These are phyloP conservation scores for Austroboletus eburneus DNA, from an alignment of 768 basidiomycete genomes.

Conservation along the genomic window DNA sequence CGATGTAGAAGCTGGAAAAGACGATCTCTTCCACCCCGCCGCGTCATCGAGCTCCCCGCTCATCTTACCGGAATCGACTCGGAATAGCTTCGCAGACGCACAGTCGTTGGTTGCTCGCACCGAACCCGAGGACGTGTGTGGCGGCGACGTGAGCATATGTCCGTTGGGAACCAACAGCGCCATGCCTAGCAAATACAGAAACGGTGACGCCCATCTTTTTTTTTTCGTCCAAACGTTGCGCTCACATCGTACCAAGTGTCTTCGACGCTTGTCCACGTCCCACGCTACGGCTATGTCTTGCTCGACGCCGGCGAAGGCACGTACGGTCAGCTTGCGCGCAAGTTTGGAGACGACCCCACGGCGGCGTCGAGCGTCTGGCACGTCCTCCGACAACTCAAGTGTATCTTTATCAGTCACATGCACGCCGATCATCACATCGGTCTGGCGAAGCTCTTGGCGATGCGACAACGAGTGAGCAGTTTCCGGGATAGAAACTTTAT, in stretches of 20 bases:
- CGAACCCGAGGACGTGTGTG: constrained; percentile 28
- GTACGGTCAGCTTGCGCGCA: constrained; percentile 80
- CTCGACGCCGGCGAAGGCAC: constrained; percentile 92
- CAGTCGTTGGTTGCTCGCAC: constrained; percentile 7
- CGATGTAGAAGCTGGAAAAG: constrained; percentile 26
- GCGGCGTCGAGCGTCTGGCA: constrained; percentile 44
- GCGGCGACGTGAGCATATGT: constrained; percentile 64
- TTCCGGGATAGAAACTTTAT: neutral
- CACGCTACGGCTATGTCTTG: constrained; percentile 67
- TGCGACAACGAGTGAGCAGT: constrained; percentile 56
- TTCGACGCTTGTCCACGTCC: constrained; percentile 72
- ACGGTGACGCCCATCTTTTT: constrained; percentile 48
- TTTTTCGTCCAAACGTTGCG: neutral
- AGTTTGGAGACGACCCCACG: constrained; percentile 54
- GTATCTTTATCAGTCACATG: constrained; percentile 85
- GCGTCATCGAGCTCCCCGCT: constrained; percentile 13
- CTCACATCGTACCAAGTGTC: constrained; percentile 47
- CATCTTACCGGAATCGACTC: constrained; percentile 28
- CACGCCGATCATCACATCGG: constrained; percentile 95
- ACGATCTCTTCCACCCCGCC: constrained; percentile 31
- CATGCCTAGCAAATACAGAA: constrained; percentile 80
- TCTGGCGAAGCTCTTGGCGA: constrained; percentile 64
- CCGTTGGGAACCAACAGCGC: constrained; percentile 90
- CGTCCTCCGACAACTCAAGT: constrained; percentile 64
- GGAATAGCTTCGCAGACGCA: constrained; percentile 39